Evolutionary conservation across 164 flowering plant species (phyloP), one percentile per base, ranked within the genome.

Genomic region (Vitis amurensis): DNA sequence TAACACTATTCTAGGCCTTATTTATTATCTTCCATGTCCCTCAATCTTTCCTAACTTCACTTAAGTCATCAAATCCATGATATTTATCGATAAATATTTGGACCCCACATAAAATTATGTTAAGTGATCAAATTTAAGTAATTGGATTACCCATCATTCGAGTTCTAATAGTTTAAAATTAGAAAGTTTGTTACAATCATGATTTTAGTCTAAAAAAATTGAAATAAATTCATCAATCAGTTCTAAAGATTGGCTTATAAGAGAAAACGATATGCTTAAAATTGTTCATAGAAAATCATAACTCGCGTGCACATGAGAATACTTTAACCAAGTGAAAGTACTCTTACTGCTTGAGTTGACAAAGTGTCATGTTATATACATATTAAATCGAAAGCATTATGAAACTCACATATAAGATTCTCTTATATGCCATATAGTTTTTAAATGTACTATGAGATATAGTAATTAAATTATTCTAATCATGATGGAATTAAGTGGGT

Each of bases 401-500:
- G 13, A 10, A 27, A 61, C 15, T 23, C 55, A 62, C 37, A 47
- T 50, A 59, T 59, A 15, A 50, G 57, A 59, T 48, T 60, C 17
- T 50, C 16, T 27, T 57, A 47, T 50, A 23, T 23, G 27, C 27
- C 7, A 37, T 37, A 37, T 59, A 53, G 1, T 60, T 15, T 30
- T 61, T 30, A 30, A 60, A 61, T 66, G 44, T 66, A 2, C 16
- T 71, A 15, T 29, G 31, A 49, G 48, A 52, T 49, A 65, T 60
- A 60, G 27, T 67, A 50, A 62, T 52, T 19, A 70, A 60, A 66
- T 59, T 50, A 12, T 51, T 63, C 71, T 68, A 68, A 76, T 76
- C 63, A 68, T 76, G 51, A 50, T 56, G 23, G 52, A 69, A 63
- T 68, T 57, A 64, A 69, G 67, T 72, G 76, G 75, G 73, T 37